Evolutionary conservation across 768 basidiomycete genomes (phyloP).

Genomic region (Pluteus cervinus): DNA sequence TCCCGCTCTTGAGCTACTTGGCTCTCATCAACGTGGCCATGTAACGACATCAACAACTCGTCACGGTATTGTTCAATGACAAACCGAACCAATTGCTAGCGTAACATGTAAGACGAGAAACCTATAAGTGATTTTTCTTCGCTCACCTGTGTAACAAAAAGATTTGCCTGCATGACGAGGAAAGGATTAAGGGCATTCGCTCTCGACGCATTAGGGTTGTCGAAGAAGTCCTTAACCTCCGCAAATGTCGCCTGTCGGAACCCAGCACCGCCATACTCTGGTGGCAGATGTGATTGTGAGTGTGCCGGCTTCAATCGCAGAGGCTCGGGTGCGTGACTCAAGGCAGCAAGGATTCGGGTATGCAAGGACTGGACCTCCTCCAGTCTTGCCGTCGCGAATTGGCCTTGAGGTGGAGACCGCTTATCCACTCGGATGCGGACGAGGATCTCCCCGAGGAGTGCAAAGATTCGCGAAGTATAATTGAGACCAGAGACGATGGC

Average conservation of each 20-base stretch:
- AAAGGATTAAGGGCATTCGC: slow-evolving; percentile 85
- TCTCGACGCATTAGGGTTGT: slow-evolving; percentile 82
- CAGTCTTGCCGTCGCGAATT: slow-evolving; percentile 77
- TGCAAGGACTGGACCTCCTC: slow-evolving; percentile 83
- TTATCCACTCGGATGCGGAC: slow-evolving; percentile 85
- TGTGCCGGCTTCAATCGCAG: slow-evolving; percentile 60
- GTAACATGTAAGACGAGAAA: slow-evolving; percentile 1
- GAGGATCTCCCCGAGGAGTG: slow-evolving; percentile 79
- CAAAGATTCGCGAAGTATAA: slow-evolving; percentile 82
- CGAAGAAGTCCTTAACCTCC: slow-evolving; percentile 87
- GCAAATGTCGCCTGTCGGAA: slow-evolving; percentile 82
- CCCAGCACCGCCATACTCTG: slow-evolving; percentile 62
- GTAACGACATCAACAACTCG: slow-evolving; percentile 67
- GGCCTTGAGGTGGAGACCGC: slow-evolving; percentile 78
- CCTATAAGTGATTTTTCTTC: neutral
- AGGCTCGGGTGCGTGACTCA: slow-evolving; percentile 72
- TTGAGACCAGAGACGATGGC: slow-evolving; percentile 83
- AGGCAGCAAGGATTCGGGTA: slow-evolving; percentile 64
- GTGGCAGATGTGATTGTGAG: slow-evolving; percentile 40
- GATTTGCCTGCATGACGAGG: slow-evolving; percentile 87
- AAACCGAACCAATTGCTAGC: slow-evolving; percentile 87
- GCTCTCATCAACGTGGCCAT: slow-evolving; percentile 57
- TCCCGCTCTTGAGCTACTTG: slow-evolving; percentile 71
- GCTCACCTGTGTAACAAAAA: slow-evolving; percentile 85
- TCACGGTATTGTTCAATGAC: slow-evolving; percentile 91